A percentile compares a stretch with the other conserved stretches of the same genome.
These are phyloP conservation scores for Microbotryum violaceum DNA, from an alignment of 1,284 basidiomycete genomes.

Conservation along the genomic window DNA sequence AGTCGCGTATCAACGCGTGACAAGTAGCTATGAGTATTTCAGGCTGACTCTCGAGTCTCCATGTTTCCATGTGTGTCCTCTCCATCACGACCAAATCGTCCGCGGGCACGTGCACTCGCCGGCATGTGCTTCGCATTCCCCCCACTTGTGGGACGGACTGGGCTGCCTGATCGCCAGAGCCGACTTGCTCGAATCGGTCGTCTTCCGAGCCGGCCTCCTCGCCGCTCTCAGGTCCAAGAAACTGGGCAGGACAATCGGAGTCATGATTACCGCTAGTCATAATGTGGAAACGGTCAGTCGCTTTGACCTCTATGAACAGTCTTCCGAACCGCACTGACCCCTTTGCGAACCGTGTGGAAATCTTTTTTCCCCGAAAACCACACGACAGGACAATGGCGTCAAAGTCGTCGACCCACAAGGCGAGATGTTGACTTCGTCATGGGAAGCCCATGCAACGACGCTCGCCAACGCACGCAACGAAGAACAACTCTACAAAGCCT, in stretches of 20 bases:
- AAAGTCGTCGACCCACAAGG: constrained; percentile 95
- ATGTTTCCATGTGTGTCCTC: neutral
- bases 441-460: constrained; percentile 82
- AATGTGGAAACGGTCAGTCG: constrained; percentile 79
- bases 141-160: neutral
- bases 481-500: constrained; percentile 60
- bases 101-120: neutral
- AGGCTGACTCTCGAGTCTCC: too few species aligned
- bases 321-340: neutral
- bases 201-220: constrained; percentile 86
- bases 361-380: constrained; percentile 8
- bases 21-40: too few species aligned
- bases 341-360: constrained; percentile 3
- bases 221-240: constrained; percentile 85
- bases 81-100: neutral
- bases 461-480: constrained; percentile 79
- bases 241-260: constrained; percentile 82
- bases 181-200: constrained; percentile 73
- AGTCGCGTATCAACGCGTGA: too few species aligned
- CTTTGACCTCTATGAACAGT: neutral
- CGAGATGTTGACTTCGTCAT: constrained; percentile 97
- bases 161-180: constrained; percentile 50
- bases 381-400: constrained; percentile 84
- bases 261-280: constrained; percentile 99
- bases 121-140: neutral